Base-by-base conservation (phyloP, 2,329 filamentous ascomycete species). In the Epichloe elymi region DNA sequence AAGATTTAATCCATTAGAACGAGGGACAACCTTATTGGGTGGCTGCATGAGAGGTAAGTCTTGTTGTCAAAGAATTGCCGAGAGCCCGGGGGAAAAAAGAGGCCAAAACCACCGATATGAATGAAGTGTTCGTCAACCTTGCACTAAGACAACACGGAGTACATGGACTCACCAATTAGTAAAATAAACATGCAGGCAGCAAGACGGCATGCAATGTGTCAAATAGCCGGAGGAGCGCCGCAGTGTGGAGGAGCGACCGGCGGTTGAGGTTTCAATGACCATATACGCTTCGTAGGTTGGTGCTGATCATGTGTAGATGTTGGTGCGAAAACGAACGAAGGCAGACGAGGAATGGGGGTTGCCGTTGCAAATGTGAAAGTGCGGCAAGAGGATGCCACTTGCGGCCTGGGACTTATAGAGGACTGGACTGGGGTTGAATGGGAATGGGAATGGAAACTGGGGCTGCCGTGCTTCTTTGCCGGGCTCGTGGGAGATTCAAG, bases 261-360 rank as follows among this genome's bases (percentile, higher is more conserved):
- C 46, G 14, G 15, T 37, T n/a, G 44, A 35, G 46, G 47, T 52
- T 43, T 38, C 38, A 47, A 55, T 54, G 44, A 23, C 50, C 54
- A 58, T 53, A 51, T 45, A 52, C 38, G 41, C 46, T 43, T 49
- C 43, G 46, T 51, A 30, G 47, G 53, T 51, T 51, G 46, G 54
- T 53, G 54, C 51, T 52, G 53, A 52, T 53, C 41, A 35, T 52
- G 54, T 52, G 58, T 54, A 55, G 60, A 61, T 60, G 58, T 55
- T 48, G 56, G 56, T 55, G 58, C 50, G 51, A 54, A 51, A 50
- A 51, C 49, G 49, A 51, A 51, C 48, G 51, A 57, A 53, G 52
- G 55, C 53, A 55, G 57, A 51, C 50, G 53, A 56, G 57, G 56
- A 54, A 61, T 58, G 57, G 59, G 59, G 47, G 57, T 60, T 56